A percentile compares a stretch with the other conserved stretches of the same genome.
phyloP scores from a whole-genome alignment of 495 filamentous ascomycete species.

The Penicillium fimorum region DNA sequence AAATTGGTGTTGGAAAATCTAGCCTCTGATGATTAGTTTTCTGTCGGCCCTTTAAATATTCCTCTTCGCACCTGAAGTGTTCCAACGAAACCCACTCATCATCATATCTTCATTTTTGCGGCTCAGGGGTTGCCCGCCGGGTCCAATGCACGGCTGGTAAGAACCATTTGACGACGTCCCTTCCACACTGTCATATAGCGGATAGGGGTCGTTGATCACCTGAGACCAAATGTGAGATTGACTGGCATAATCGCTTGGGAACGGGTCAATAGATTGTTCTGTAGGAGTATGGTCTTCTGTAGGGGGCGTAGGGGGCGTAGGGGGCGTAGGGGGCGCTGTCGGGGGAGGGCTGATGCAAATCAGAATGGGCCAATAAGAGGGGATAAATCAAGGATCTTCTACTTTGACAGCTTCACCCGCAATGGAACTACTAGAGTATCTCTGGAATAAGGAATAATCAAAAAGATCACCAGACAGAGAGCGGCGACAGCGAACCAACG shows the following conservation, averaged over 20 bases:
- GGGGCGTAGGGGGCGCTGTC: no score
- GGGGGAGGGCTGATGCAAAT: neutral
- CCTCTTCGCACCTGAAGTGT: slow-evolving; percentile 9
- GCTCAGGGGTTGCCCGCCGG: slow-evolving; percentile 38
- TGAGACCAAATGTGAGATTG: neutral
- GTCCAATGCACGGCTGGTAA: slow-evolving; percentile 41
- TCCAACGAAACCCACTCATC: slow-evolving; percentile 14
- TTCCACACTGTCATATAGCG: slow-evolving; percentile 40
- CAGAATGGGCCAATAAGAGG: neutral
- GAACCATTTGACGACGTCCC: slow-evolving; percentile 43
- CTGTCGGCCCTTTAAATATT: neutral
- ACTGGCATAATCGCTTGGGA: slow-evolving; percentile 5
- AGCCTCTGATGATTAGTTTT: neutral
- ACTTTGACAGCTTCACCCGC: neutral
- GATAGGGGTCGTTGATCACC: slow-evolving; percentile 46
- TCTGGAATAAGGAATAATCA: slow-evolving; percentile 3
- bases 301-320: no score
- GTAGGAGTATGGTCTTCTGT: neutral
- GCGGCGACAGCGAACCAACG: slow-evolving; percentile 4
- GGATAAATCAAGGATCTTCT: neutral
- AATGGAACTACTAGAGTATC: neutral
- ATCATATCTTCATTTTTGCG: slow-evolving; percentile 34
- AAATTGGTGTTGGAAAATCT: slow-evolving; percentile 36
- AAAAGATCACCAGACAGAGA: neutral
- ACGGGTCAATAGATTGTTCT: neutral